Percentiles rank a stretch among this genome's conserved stretches.
These are phyloP conservation scores for Adansonia rubrostipa DNA, from an alignment of 441 rosid genomes.

Conservation along the genomic window DNA sequence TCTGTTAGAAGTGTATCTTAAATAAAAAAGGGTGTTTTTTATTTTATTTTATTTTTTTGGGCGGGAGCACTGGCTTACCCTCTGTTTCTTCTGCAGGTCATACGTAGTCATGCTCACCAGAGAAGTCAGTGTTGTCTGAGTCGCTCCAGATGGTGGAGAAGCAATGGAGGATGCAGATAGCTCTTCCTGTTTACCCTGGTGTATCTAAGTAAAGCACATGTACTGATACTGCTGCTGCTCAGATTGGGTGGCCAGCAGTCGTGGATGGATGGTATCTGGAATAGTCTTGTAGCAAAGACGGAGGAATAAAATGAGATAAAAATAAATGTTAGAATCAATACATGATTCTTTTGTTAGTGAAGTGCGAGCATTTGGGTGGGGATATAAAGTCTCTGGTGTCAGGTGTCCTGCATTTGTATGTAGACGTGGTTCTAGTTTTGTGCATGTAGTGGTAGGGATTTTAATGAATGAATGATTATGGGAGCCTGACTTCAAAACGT, in stretches of 20 bases:
- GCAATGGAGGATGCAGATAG: conserved; percentile 50
- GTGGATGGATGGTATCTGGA: conserved; percentile 55
- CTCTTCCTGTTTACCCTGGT: conserved; percentile 46
- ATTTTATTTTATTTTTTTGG: background rate
- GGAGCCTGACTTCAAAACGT: conserved; percentile 56
- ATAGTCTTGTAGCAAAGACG: conserved; percentile 50
- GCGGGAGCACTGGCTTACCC: background rate
- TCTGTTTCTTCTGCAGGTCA: conserved; percentile 55
- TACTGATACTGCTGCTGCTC: conserved; percentile 37
- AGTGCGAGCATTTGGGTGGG: conserved; percentile 60
- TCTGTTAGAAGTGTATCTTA: background rate
- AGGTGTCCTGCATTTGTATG: conserved; percentile 55
- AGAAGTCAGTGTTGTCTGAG: conserved; percentile 60
- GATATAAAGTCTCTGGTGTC: conserved; percentile 56
- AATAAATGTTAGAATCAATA: conserved; percentile 62
- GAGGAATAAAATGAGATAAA: conserved; percentile 44
- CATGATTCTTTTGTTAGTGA: conserved; percentile 59
- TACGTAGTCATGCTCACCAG: conserved; percentile 68
- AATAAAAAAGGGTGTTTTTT: background rate
- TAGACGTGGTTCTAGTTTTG: conserved; percentile 40
- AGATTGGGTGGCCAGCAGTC: conserved; percentile 48
- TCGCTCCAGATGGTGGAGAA: conserved; percentile 55
- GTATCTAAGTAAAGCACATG: conserved; percentile 32
- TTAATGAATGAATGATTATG: conserved; percentile 22
- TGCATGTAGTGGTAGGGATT: conserved; percentile 42